These are phyloP conservation scores for Penicillium angulare DNA, from an alignment of 495 filamentous ascomycete genomes.

Conservation along the genomic window DNA sequence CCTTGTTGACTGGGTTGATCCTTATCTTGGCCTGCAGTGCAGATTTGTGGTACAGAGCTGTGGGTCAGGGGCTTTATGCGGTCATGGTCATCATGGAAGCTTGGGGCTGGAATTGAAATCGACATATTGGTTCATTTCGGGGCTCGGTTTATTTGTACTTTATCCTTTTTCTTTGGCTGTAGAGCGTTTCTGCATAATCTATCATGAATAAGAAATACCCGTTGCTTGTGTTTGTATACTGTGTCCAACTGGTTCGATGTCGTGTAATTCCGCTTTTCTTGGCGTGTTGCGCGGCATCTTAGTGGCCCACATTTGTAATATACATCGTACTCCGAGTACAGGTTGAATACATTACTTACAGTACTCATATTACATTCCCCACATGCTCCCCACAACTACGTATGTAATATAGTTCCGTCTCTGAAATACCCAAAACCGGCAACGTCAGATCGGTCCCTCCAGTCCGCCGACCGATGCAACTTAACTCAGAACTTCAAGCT, in stretches of 20 bases:
- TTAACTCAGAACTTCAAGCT: constrained; percentile 13
- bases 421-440: background rate
- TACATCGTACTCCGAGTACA: constrained; percentile 2
- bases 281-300: constrained; percentile 1
- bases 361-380: background rate
- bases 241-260: background rate
- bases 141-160: too few relatives aligned
- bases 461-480: constrained; percentile 15
- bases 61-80: constrained; percentile 10
- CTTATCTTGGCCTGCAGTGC: background rate
- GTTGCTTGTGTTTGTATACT: background rate
- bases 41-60: constrained; percentile 12
- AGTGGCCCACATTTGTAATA: constrained; percentile 20
- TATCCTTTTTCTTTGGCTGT: too few relatives aligned
- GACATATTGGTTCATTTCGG: too few relatives aligned
- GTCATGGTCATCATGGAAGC: background rate
- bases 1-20: too few relatives aligned
- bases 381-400: too few relatives aligned
- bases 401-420: background rate
- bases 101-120: too few relatives aligned
- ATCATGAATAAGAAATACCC: too few relatives aligned
- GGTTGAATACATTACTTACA: background rate
- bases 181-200: too few relatives aligned
- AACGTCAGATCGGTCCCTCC: constrained; percentile 18
- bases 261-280: background rate